Evolutionary conservation across 768 basidiomycete genomes (phyloP).

Genomic region (Lentinus brumalis): DNA sequence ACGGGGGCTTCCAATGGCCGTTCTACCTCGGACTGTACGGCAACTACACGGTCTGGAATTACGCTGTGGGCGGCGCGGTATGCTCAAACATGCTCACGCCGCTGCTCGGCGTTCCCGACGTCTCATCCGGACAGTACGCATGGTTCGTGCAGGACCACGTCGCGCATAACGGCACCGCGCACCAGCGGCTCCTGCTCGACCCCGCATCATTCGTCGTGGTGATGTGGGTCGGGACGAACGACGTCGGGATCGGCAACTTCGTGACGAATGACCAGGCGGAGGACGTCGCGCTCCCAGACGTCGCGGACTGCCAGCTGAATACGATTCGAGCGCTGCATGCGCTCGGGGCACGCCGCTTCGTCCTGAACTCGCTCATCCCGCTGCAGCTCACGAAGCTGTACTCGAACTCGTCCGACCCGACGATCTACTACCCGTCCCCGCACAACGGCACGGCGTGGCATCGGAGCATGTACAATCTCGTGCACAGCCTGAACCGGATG

Average conservation of each 20-base stretch:
- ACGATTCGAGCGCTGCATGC: slow-evolving; percentile 56
- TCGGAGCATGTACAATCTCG: slow-evolving; percentile 19
- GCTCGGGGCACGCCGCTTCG: slow-evolving; percentile 59
- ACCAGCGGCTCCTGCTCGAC: neutral
- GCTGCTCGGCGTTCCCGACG: slow-evolving; percentile 54
- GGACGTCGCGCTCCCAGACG: slow-evolving; percentile 54
- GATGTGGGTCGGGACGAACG: slow-evolving; percentile 58
- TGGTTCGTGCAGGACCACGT: slow-evolving; percentile 36
- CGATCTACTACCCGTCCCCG: slow-evolving; percentile 28
- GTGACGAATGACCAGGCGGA: slow-evolving; percentile 48
- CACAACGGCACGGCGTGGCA: slow-evolving; percentile 31
- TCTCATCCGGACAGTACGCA: slow-evolving; percentile 44
- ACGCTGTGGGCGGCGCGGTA: slow-evolving; percentile 58
- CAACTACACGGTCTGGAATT: slow-evolving; percentile 48
- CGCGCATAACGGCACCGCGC: slow-evolving; percentile 51
- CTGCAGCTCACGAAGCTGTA: slow-evolving; percentile 29
- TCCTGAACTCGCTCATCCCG: slow-evolving; percentile 21
- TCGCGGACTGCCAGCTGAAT: slow-evolving; percentile 54
- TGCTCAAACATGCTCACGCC: slow-evolving; percentile 63
- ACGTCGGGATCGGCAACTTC: slow-evolving; percentile 54
- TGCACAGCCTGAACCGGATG: slow-evolving; percentile 31
- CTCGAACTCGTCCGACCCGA: slow-evolving; percentile 25
- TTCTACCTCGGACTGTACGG: slow-evolving; percentile 56
- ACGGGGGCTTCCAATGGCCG: slow-evolving; percentile 56
- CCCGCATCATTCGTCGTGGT: neutral